Base-by-base conservation (phyloP, 2,329 filamentous ascomycete species). In the Diaporthe ilicicola region DNA sequence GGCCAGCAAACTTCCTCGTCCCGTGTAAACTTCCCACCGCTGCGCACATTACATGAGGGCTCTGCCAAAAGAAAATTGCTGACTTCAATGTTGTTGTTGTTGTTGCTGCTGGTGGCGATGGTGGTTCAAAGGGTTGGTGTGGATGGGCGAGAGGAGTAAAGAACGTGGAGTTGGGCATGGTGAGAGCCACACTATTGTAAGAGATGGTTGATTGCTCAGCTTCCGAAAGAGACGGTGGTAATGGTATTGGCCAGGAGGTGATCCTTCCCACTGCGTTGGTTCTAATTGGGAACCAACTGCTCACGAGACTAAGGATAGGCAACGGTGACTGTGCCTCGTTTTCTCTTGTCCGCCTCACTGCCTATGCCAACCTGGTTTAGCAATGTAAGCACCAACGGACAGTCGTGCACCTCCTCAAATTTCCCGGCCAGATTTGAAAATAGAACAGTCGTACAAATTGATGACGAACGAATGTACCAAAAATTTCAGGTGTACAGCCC, bases 271-370 rank as follows among this genome's bases (percentile, higher is more conserved):
- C 29, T 29, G 32, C 7, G 42, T 37, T 37, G 44, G 59, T 29
- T 29, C 44, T 24, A 24, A 22, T 17, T 17, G 59, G 59, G 59
- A 17, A 46, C 59, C 44, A 64, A 64, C 44, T 37, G 59, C 8
- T 13, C 29, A 50, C 9, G 22, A 37, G 15, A 19, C n/a, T 27
- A 34, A 48, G n/a, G n/a, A 34, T 59, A 22, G 39, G 19, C 56
- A 32, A 48, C 42, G 27, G 42, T 34, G 56, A 48, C 56, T 48
- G 56, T 62, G 56, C 56, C 27, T 48, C 56, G n/a, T 48, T 32
- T 48, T 12, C 39, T 46, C 24, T 46, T 32, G 39, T 55, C 29
- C 27, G 19, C 37, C 34, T 56, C 19, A 22, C 19, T 39, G 17
- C n/a, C 34, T n/a, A 55, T 17, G 37, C 34, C 34, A 39, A 56